Conservation (phyloP, 805 yeast genomes). For the Wickerhamiella musiphila region DNA sequence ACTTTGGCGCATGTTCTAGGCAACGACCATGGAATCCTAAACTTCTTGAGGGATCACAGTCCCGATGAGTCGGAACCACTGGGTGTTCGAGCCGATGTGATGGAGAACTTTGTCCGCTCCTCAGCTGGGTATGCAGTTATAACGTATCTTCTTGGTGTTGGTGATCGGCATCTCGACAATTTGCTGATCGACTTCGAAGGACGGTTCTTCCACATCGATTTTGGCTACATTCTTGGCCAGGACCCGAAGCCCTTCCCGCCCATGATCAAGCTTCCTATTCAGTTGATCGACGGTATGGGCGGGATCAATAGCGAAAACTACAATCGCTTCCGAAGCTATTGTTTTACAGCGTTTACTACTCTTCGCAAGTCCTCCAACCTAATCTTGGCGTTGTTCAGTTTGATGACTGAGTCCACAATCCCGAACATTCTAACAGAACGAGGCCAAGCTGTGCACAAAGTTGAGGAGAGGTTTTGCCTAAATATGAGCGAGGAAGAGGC, state of each 20-base stretch:
- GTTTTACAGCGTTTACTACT: constrained; percentile 87
- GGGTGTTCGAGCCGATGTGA: constrained; percentile 40
- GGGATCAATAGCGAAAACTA: constrained; percentile 77
- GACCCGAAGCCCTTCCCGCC: constrained; percentile 99
- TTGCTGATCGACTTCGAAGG: constrained; percentile 66
- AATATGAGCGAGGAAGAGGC: constrained; percentile 95
- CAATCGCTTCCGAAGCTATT: constrained; percentile 73
- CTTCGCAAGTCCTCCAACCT: constrained; percentile 76
- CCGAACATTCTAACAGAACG: constrained; percentile 82
- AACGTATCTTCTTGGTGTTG: constrained; percentile 87
- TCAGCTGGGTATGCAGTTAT: constrained; percentile 98
- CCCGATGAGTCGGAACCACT: constrained; percentile 28
- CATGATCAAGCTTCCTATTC: constrained; percentile 91
- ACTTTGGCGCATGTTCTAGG: constrained; percentile 67
- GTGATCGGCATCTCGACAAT: constrained; percentile 92
- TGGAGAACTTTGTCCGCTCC: constrained; percentile 89
- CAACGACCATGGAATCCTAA: constrained; percentile 58
- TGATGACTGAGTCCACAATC: constrained; percentile 85
- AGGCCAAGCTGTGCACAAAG: constrained; percentile 72
- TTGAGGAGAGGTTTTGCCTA: constrained; percentile 82
- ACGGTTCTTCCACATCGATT: constrained; percentile 93
- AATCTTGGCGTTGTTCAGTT: constrained; percentile 75
- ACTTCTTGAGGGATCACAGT: constrained; percentile 49
- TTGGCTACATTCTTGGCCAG: constrained; percentile 88
- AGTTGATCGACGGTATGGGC: constrained; percentile 95